These are phyloP conservation scores for Fulvia fulva DNA, from an alignment of 2,329 filamentous ascomycete genomes.

Conservation along the genomic window DNA sequence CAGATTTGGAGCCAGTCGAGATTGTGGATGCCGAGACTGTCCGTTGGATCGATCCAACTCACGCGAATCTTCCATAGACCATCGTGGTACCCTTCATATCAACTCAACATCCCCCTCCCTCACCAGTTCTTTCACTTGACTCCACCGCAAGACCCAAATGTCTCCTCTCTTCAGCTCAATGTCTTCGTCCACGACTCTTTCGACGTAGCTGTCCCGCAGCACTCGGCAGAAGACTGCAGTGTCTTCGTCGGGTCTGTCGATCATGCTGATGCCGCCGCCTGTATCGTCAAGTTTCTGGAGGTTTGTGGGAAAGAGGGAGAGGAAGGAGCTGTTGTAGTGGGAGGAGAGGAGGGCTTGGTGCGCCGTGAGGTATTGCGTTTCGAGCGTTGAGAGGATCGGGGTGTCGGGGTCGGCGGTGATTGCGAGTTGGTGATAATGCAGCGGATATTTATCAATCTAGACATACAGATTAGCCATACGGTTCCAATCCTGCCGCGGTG, in stretches of 20 bases:
- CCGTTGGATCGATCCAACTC: slow-evolving; percentile 46
- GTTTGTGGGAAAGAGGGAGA: slow-evolving; percentile 72
- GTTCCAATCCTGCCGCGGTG: not conserved
- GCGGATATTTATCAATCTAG: slow-evolving; percentile 71
- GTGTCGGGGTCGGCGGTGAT: slow-evolving; percentile 30
- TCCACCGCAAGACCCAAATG: slow-evolving; percentile 58
- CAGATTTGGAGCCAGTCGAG: slow-evolving; percentile 42
- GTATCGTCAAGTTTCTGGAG: slow-evolving; percentile 87
- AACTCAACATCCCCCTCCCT: slow-evolving; percentile 70
- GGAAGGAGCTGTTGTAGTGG: slow-evolving; percentile 82
- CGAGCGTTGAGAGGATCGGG: slow-evolving; percentile 63
- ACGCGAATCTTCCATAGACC: slow-evolving; percentile 16
- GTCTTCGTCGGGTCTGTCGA: slow-evolving; percentile 79
- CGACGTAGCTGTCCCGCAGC: slow-evolving; percentile 60
- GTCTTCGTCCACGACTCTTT: slow-evolving; percentile 48
- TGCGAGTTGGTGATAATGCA: slow-evolving; percentile 62
- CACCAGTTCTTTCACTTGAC: slow-evolving; percentile 58
- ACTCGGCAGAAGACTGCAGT: slow-evolving; percentile 79
- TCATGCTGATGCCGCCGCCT: slow-evolving; percentile 85
- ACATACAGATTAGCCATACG: not conserved
- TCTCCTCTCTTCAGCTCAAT: slow-evolving; percentile 48
- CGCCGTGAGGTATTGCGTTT: slow-evolving; percentile 75
- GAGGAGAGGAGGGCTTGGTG: slow-evolving; percentile 80
- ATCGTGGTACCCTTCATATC: slow-evolving; percentile 35
- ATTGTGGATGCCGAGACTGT: slow-evolving; percentile 38